phyloP scores from a whole-genome alignment of 768 basidiomycete species.

The Kwoniella dejecticola region DNA sequence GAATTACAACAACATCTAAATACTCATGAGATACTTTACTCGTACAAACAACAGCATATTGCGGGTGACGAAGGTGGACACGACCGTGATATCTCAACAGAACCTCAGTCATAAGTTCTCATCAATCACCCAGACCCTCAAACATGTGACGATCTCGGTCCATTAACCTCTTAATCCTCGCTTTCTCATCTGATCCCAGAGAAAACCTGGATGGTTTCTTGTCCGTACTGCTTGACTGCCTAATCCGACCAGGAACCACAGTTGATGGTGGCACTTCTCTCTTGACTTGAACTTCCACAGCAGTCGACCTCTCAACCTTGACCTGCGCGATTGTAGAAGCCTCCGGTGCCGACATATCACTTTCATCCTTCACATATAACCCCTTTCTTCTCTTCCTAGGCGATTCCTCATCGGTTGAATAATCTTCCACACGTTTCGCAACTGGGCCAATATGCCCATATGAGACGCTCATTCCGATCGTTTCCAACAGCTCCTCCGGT shows the following conservation, averaged over 20 bases:
- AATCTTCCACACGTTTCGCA: slow-evolving; percentile 3
- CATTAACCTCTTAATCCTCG: slow-evolving; percentile 14
- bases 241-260: too few species aligned
- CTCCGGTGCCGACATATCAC: neutral
- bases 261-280: too few species aligned
- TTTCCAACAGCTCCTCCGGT: slow-evolving; percentile 7
- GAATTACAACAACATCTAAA: too few species aligned
- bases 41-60: neutral
- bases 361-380: neutral
- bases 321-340: neutral
- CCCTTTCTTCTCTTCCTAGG: neutral
- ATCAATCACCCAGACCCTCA: neutral
- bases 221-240: neutral
- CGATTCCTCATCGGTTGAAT: slow-evolving; percentile 21
- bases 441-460: neutral
- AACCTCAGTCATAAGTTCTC: too few species aligned
- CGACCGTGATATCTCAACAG: too few species aligned
- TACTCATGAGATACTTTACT: neutral
- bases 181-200: slow-evolving; percentile 14
- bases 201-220: slow-evolving; percentile 14
- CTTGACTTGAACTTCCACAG: neutral
- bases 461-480: neutral
- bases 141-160: slow-evolving; percentile 4
- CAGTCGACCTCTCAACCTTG: neutral
- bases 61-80: too few species aligned